A percentile compares a stretch with the other conserved stretches of the same genome.
phyloP scores from a whole-genome alignment of 176 grass and related monocot genomes.

The Musa itinerans region DNA sequence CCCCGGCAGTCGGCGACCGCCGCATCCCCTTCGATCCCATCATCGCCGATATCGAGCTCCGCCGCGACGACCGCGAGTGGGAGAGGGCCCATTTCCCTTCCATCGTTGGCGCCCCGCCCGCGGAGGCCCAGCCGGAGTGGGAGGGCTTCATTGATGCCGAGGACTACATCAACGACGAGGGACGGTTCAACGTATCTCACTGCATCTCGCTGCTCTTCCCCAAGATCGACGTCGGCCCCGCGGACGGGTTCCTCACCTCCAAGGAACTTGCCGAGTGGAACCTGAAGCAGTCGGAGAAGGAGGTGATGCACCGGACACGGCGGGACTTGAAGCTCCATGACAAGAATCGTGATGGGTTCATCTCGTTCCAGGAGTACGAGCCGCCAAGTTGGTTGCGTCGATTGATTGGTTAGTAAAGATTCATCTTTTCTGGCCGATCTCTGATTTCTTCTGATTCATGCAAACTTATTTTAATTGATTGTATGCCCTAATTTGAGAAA shows the following conservation, averaged over 20 bases:
- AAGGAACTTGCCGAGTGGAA: conserved; percentile 76
- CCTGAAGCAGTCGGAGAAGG: conserved; percentile 44
- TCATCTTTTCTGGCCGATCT: conserved; percentile 3
- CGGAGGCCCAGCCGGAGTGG: conserved; percentile 67
- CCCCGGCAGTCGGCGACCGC: not conserved
- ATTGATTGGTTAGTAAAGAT: conserved; percentile 46
- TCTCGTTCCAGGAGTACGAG: conserved; percentile 81
- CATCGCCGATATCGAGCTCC: conserved; percentile 59
- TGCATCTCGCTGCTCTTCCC: conserved; percentile 69
- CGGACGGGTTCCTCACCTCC: conserved; percentile 48
- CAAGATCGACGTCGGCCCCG: conserved; percentile 63
- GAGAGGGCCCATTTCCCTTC: conserved; percentile 39
- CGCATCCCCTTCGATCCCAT: conserved; percentile 84
- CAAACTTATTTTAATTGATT: not conserved
- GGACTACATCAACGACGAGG: conserved; percentile 70
- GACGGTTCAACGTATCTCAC: conserved; percentile 57
- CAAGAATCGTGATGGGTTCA: conserved; percentile 62
- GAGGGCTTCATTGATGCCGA: conserved; percentile 35
- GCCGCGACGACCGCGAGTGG: conserved; percentile 72
- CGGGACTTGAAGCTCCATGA: conserved; percentile 83
- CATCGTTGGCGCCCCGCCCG: conserved; percentile 49
- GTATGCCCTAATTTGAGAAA: not conserved
- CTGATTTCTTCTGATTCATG: conserved; percentile 7
- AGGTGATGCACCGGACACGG: conserved; percentile 63
- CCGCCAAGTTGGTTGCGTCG: conserved; percentile 64